Evolutionary conservation across 495 filamentous ascomycete genomes (phyloP).

Genomic region (Hyphodiscus hymeniophilus): DNA sequence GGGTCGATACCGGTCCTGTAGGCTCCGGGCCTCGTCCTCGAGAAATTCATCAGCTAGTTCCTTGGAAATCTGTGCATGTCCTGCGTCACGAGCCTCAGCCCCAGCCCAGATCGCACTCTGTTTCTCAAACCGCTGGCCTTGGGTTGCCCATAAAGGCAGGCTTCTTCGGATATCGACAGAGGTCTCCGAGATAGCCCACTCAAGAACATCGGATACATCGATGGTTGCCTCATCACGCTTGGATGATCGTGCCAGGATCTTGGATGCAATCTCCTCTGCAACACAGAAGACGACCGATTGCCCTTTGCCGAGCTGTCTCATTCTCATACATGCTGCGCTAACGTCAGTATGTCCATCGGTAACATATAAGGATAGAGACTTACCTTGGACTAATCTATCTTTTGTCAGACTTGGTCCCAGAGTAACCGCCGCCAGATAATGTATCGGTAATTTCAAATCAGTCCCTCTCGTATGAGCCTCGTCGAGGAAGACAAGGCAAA

Average conservation of each 20-base stretch:
- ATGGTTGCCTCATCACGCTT: slow-evolving; percentile 11
- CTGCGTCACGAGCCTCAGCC: background rate
- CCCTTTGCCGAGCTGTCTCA: slow-evolving; percentile 52
- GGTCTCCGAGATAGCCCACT: slow-evolving; percentile 53
- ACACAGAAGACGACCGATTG: slow-evolving; percentile 55
- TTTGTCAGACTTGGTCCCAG: slow-evolving; percentile 62
- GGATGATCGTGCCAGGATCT: slow-evolving; percentile 4
- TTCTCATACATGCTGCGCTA: slow-evolving; percentile 55
- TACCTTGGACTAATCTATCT: slow-evolving; percentile 69
- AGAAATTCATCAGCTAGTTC: background rate
- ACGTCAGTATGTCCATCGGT: slow-evolving; percentile 6
- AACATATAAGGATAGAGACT: slow-evolving; percentile 11
- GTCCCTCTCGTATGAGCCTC: slow-evolving; percentile 71
- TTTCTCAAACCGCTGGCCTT: slow-evolving; percentile 40
- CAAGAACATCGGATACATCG: slow-evolving; percentile 42
- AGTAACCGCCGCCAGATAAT: slow-evolving; percentile 58
- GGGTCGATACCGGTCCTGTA: slow-evolving; percentile 23
- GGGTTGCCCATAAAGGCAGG: slow-evolving; percentile 52
- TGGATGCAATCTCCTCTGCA: slow-evolving; percentile 37
- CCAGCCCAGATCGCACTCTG: slow-evolving; percentile 19
- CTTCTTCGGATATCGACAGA: slow-evolving; percentile 36
- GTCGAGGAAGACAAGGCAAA: slow-evolving; percentile 65
- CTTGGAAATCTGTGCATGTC: slow-evolving; percentile 1
- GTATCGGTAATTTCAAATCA: slow-evolving; percentile 55
- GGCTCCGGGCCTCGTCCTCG: slow-evolving; percentile 27